phyloP scores from a whole-genome alignment of 2,329 filamentous ascomycete genomes.

The Intubia oerlemansii region DNA sequence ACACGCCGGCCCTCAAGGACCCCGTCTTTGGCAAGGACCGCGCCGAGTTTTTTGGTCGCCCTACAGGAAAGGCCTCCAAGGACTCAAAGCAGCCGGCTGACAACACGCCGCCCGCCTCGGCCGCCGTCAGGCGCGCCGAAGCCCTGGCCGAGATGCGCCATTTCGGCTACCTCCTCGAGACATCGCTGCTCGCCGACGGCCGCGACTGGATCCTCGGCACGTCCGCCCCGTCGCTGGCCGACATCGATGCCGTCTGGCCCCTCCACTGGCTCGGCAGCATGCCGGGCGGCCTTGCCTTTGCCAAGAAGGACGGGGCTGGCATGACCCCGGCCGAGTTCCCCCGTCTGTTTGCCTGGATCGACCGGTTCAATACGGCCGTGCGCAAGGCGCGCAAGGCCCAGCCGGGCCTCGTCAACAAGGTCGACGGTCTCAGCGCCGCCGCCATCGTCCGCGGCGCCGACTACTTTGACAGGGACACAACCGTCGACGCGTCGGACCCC shows the following conservation, averaged over 20 bases:
- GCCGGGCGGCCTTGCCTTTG: constrained; percentile 32
- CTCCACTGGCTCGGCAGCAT: constrained; percentile 43
- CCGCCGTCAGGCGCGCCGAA: constrained; percentile 21
- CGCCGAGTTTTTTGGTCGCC: constrained; percentile 14
- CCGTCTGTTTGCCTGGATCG: constrained; percentile 39
- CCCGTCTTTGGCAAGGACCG: constrained; percentile 37
- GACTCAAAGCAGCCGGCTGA: too few species aligned
- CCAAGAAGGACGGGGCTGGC: constrained; percentile 10
- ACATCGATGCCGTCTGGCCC: constrained; percentile 48
- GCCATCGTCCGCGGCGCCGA: constrained; percentile 20
- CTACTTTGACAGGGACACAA: constrained; percentile 24
- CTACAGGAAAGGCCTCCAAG: not conserved
- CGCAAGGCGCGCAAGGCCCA: constrained; percentile 17
- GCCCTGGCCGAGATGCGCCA: constrained; percentile 31
- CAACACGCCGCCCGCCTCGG: not conserved
- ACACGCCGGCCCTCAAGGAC: constrained; percentile 31
- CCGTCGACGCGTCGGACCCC: constrained; percentile 21
- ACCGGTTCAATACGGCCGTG: constrained; percentile 32
- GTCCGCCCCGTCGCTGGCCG: constrained; percentile 30
- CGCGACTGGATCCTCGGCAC: constrained; percentile 39
- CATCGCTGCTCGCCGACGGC: constrained; percentile 40
- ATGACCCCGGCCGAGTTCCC: constrained; percentile 34
- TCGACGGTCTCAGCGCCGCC: constrained; percentile 33
- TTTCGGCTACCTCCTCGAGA: constrained; percentile 37
- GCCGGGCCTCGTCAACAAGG: constrained; percentile 9